Conservation (phyloP, 805 yeast species). For the Nakazawaea siamensis region DNA sequence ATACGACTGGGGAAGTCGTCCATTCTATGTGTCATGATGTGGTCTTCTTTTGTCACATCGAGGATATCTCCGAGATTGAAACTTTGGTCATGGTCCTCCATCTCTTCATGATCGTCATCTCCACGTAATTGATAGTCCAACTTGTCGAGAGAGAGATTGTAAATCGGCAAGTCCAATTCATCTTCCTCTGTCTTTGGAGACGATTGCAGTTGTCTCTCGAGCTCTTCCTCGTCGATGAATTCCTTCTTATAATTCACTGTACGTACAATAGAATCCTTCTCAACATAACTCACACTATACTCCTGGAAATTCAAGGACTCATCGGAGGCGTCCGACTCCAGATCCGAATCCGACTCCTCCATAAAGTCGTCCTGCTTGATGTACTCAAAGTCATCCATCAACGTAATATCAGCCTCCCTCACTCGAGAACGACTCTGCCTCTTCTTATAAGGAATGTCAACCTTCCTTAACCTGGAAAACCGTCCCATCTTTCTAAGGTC, state of each 20-base stretch:
- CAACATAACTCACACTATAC: conserved; percentile 8
- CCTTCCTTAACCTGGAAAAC: background rate
- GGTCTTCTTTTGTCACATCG: background rate
- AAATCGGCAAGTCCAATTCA: conserved; percentile 26
- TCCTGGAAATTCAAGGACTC: conserved; percentile 10
- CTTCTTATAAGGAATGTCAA: conserved; percentile 1
- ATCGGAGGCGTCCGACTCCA: background rate
- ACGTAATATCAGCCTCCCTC: conserved; percentile 6
- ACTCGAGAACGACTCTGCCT: background rate
- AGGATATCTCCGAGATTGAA: conserved; percentile 6
- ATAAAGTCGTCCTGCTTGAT: conserved; percentile 6
- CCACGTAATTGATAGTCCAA: conserved; percentile 28
- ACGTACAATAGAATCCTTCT: conserved; percentile 1
- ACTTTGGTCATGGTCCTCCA: background rate
- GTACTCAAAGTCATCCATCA: conserved; percentile 9
- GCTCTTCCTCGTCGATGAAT: conserved; percentile 10
- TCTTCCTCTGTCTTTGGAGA: conserved; percentile 7
- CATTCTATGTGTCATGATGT: conserved; percentile 1
- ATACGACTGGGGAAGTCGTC: conserved; percentile 5
- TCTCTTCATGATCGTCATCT: conserved; percentile 10
- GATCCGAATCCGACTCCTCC: too few species aligned
- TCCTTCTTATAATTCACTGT: background rate
- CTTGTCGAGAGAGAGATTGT: conserved; percentile 22
- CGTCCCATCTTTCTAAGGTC: conserved; percentile 1
- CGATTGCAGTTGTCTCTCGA: conserved; percentile 7